Percentiles rank a stretch among this genome's conserved stretches.
Evolutionary conservation across 768 basidiomycete genomes (phyloP).

Genomic region (Hericium erinaceus): DNA sequence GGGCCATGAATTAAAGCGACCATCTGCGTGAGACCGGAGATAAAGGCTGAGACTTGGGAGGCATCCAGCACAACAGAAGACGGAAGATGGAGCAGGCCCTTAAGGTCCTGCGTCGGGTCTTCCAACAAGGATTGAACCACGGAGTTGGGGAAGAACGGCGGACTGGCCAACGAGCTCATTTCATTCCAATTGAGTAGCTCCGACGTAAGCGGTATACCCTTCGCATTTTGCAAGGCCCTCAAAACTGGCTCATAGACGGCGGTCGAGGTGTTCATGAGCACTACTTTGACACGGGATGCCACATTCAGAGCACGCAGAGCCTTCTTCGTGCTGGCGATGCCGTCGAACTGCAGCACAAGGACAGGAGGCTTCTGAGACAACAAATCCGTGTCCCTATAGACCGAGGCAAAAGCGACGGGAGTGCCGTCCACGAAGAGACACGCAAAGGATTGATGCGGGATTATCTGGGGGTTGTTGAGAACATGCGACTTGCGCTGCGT

Average conservation of each 20-base stretch:
- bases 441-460: conserved; percentile 45
- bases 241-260: conserved; percentile 59
- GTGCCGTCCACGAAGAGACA: conserved; percentile 42
- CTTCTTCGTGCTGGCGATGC: conserved; percentile 27
- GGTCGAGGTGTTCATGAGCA: conserved; percentile 52
- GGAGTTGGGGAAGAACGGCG: neutral
- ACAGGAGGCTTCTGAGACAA: conserved; percentile 38
- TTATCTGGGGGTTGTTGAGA: conserved; percentile 30
- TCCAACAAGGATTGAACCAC: conserved; percentile 22
- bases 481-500: conserved; percentile 30
- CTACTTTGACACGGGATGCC: conserved; percentile 29
- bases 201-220: conserved; percentile 33
- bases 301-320: conserved; percentile 32
- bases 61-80: conserved; percentile 39
- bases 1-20: conserved; percentile 64
- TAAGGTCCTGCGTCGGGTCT: conserved; percentile 33
- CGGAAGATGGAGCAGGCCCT: conserved; percentile 25
- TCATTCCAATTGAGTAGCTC: conserved; percentile 49
- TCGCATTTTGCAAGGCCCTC: conserved; percentile 39
- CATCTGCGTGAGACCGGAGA: conserved; percentile 44
- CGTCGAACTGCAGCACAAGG: conserved; percentile 46
- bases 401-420: conserved; percentile 42
- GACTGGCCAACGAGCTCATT: conserved; percentile 13
- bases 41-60: conserved; percentile 36
- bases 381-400: conserved; percentile 45